Base-by-base conservation (phyloP, 2,329 filamentous ascomycete genomes). In the Ophiostoma ips region DNA sequence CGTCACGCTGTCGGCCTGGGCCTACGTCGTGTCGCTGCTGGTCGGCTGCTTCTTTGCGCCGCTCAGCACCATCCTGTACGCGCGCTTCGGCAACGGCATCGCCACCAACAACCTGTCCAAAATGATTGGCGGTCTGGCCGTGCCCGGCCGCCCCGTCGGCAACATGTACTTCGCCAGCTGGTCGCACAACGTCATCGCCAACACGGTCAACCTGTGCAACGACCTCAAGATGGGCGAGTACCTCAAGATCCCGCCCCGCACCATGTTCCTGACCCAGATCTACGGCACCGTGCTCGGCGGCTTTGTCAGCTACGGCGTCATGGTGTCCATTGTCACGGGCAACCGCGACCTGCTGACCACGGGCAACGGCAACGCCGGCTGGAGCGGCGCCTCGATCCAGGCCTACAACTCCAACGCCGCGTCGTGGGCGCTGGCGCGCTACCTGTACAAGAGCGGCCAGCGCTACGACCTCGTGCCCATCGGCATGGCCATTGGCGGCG, bases 171-270 rank as follows among this genome's bases (percentile, higher is more conserved):
- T 77, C 57, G 71, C 74, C 8, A 69, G 70, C 11, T 78, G 73
- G 73, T 77, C 73, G 1, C 75, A 79, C 60, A 75, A 71, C 35
- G 71, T 77, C 46, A 76, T 79, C 46, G 12, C 50, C 2, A 73
- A 73, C 46, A 62, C 67, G 0, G 69, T 78, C 41, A 71, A 63
- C 49, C 62, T 79, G 7, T 71, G 65, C 35, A 71, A 68, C 44
- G 73, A 77, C 53, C 58, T 79, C 21, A 79, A 79, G 62, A 68
- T 77, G 66, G 76, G 75, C 18, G 72, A 78, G 63, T 79, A 79
- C 71, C 67, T 73, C 56, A 79, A 79, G 55, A 72, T 77, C 6
- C 71, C 73, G 2, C 73, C 71, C 2, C 68, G 71, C 0, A 59
- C 68, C 46, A 77, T 77, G 73, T 77, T 78, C 55, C 55, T 69